phyloP scores from a whole-genome alignment of 208 protist species.

The Naegleria gruberi region DNA sequence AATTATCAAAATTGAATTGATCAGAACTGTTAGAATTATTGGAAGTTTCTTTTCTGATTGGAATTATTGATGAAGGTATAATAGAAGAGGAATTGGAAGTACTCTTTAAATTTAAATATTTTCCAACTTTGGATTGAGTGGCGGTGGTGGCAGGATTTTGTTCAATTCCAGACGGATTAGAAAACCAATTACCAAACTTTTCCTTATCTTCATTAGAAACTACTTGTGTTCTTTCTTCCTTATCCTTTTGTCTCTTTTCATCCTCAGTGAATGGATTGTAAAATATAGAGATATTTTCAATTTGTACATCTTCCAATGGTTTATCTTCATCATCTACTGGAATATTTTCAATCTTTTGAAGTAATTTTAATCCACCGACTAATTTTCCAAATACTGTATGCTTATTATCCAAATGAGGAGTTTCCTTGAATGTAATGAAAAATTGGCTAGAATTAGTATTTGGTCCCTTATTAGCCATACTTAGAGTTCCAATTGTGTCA shows the following conservation, averaged over 20 bases:
- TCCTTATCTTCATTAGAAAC: background rate
- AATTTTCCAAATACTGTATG: conserved; percentile 67
- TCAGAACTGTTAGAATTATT: too few species aligned
- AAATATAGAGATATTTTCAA: background rate
- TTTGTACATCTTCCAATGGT: conserved; percentile 28
- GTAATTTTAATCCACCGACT: conserved; percentile 12
- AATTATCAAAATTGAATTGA: too few species aligned
- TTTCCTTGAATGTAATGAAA: conserved; percentile 31
- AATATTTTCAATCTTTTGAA: conserved; percentile 34
- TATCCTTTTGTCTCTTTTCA: background rate
- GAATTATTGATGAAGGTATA: too few species aligned
- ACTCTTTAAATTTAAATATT: conserved; percentile 3
- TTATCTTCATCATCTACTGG: conserved; percentile 28
- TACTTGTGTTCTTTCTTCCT: background rate
- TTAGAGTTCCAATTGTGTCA: conserved; percentile 24
- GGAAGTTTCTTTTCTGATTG: too few species aligned
- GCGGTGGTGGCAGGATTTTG: background rate
- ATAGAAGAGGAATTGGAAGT: background rate
- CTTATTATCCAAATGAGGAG: conserved; percentile 38
- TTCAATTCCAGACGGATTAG: background rate
- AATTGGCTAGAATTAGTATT: conserved; percentile 36
- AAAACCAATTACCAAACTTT: background rate
- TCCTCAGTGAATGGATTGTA: conserved; percentile 13
- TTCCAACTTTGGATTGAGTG: background rate
- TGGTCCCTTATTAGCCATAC: conserved; percentile 36